Conservation (phyloP, 768 basidiomycete species). For the Termitomyces sp. region DNA sequence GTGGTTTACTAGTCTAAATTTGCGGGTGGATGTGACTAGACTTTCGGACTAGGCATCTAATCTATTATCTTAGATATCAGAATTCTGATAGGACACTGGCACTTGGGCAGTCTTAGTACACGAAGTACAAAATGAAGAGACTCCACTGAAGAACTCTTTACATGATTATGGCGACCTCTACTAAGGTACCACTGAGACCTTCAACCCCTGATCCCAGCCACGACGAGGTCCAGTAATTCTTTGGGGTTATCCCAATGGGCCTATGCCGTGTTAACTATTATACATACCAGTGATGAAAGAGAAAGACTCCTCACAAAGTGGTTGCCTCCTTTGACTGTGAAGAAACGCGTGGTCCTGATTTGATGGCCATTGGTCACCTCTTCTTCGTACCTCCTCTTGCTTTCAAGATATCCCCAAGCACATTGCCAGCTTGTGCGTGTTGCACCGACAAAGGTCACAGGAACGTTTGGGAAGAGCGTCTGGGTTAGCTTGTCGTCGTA, state of each 20-base stretch:
- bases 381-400: not conserved
- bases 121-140: too few relatives aligned
- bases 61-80: too few relatives aligned
- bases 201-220: not conserved
- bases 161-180: too few relatives aligned
- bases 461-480: not conserved
- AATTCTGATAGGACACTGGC: too few relatives aligned
- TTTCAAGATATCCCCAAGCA: not conserved
- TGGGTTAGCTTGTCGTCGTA: constrained; percentile 15
- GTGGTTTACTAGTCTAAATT: too few relatives aligned
- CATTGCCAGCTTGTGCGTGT: constrained; percentile 2
- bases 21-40: too few relatives aligned
- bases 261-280: not conserved
- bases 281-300: not conserved
- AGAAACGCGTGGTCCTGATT: not conserved
- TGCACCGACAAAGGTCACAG: not conserved
- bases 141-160: too few relatives aligned
- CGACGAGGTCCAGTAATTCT: constrained; percentile 1
- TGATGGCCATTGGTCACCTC: not conserved
- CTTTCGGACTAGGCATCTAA: too few relatives aligned
- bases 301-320: constrained; percentile 1
- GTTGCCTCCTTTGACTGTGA: not conserved
- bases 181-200: too few relatives aligned
- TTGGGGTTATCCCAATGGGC: constrained; percentile 7
- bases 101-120: too few relatives aligned